Conservation (phyloP, 495 filamentous ascomycete genomes). For the Neurospora sp. region DNA sequence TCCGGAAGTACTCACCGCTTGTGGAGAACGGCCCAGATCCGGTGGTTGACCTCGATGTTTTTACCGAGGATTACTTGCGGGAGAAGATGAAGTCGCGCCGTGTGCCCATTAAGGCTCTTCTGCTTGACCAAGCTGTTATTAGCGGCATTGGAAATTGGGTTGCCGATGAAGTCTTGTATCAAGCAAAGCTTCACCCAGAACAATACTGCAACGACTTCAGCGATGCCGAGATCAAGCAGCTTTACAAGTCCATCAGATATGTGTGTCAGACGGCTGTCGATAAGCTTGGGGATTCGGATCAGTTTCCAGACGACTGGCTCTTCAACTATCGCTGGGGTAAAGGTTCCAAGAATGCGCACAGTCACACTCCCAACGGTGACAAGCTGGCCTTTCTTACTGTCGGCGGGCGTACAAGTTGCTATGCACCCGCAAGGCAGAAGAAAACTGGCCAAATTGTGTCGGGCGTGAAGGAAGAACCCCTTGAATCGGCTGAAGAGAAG, state of each 20-base stretch:
- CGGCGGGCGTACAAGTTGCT: constrained; percentile 78
- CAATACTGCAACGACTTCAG: constrained; percentile 78
- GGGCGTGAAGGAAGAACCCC: constrained; percentile 25
- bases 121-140: constrained; percentile 82
- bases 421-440: constrained; percentile 77
- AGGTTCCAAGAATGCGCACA: constrained; percentile 63
- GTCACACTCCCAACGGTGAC: constrained; percentile 67
- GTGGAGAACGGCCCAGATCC: constrained; percentile 92
- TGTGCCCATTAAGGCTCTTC: constrained; percentile 74
- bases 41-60: constrained; percentile 63
- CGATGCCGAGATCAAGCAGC: constrained; percentile 55
- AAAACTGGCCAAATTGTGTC: constrained; percentile 41
- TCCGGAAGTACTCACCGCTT: constrained; percentile 67
- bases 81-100: constrained; percentile 60
- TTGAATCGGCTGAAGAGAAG: constrained; percentile 15
- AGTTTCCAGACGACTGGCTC: constrained; percentile 85
- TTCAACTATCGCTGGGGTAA: constrained; percentile 89
- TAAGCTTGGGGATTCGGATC: constrained; percentile 64
- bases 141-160: constrained; percentile 97
- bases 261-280: constrained; percentile 74
- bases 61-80: constrained; percentile 62
- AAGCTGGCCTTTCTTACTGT: constrained; percentile 77
- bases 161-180: constrained; percentile 82
- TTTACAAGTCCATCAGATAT: constrained; percentile 65
- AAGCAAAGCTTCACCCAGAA: constrained; percentile 82